phyloP scores from a whole-genome alignment of 495 filamentous ascomycete species.

The Daldinia grandis region DNA sequence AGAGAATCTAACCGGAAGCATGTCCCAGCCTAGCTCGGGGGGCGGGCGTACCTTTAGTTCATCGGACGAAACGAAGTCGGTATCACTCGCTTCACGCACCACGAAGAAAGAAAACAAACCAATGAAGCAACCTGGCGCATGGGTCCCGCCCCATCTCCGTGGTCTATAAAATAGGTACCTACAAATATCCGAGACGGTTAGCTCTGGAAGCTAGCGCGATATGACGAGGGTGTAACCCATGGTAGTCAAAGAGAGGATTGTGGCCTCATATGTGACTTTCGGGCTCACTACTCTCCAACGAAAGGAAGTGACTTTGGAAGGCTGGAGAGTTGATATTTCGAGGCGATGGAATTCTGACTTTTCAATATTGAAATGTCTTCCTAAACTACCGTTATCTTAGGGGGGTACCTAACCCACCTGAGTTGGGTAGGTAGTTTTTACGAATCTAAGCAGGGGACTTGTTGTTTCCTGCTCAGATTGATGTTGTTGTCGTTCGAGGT shows the following conservation, averaged over 20 bases:
- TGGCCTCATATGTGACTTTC: background rate
- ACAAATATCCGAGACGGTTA: background rate
- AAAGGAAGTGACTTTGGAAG: background rate
- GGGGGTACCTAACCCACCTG: no score
- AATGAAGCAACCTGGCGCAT: background rate
- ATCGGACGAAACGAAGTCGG: background rate
- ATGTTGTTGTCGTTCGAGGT: background rate
- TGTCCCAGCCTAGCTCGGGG: background rate
- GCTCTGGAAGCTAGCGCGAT: background rate
- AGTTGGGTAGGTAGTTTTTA: no score
- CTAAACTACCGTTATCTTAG: no score
- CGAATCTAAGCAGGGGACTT: no score
- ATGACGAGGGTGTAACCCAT: background rate
- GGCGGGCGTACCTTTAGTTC: background rate
- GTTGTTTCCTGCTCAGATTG: no score
- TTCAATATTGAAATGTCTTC: background rate
- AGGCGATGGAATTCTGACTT: background rate
- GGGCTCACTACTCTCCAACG: background rate
- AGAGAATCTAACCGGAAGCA: background rate
- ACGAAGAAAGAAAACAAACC: background rate
- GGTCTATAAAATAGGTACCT: background rate
- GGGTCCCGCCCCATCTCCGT: slow-evolving; percentile 18
- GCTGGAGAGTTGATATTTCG: background rate
- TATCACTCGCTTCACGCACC: background rate
- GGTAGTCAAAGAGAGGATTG: background rate